Evolutionary conservation across 148 eudicot genomes (phyloP).

Genomic region (Camellia granthamiana): DNA sequence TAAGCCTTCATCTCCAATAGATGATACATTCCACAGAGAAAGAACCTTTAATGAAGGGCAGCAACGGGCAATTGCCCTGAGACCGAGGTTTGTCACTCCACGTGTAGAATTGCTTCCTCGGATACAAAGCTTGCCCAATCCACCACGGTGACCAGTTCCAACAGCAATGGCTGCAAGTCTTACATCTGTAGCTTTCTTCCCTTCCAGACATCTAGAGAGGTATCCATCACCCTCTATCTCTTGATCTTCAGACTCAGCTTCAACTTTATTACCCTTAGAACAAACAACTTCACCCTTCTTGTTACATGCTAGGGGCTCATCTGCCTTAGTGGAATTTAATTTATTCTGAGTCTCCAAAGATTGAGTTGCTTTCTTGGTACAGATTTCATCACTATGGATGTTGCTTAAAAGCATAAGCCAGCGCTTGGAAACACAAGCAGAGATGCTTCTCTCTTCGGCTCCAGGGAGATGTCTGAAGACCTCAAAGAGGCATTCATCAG

Average conservation of each 20-base stretch:
- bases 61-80: constrained; percentile 70
- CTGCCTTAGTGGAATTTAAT: neutral
- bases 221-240: constrained; percentile 49
- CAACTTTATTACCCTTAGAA: constrained; percentile 16
- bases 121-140: constrained; percentile 75
- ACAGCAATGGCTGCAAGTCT: constrained; percentile 88
- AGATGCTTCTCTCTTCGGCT: constrained; percentile 65
- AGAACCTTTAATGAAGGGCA: constrained; percentile 65
- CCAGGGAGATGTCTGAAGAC: constrained; percentile 68
- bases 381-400: constrained; percentile 50
- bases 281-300: constrained; percentile 6
- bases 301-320: constrained; percentile 2
- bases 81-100: constrained; percentile 60
- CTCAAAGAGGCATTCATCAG: constrained; percentile 89
- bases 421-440: constrained; percentile 72
- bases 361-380: constrained; percentile 9
- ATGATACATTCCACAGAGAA: constrained; percentile 67
- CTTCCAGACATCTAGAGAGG: constrained; percentile 75
- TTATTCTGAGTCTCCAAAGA: constrained; percentile 7
- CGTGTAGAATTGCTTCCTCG: constrained; percentile 49
- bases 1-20: constrained; percentile 76
- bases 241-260: constrained; percentile 27
- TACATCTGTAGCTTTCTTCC: constrained; percentile 87
- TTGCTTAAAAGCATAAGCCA: constrained; percentile 75
- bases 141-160: constrained; percentile 65